A percentile compares a stretch with the other conserved stretches of the same genome.
phyloP scores from a whole-genome alignment of 768 basidiomycete species.

The Russula griseocarnosa region DNA sequence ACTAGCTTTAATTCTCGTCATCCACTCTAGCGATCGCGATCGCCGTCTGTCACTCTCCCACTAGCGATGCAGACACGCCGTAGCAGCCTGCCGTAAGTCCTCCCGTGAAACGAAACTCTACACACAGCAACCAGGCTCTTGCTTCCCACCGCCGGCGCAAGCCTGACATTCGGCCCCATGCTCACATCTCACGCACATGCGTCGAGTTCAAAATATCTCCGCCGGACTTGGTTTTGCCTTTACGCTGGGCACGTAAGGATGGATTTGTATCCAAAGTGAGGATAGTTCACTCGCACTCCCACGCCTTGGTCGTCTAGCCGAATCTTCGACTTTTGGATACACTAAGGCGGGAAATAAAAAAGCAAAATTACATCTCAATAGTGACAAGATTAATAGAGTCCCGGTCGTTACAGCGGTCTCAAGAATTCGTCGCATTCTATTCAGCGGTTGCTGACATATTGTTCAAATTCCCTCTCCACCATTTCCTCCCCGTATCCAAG shows the following conservation, averaged over 20 bases:
- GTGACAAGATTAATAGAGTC: neutral
- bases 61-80: neutral
- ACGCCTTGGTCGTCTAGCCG: neutral
- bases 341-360: neutral
- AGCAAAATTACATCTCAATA: neutral
- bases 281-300: neutral
- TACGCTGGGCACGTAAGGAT: neutral
- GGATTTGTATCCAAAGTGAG: neutral
- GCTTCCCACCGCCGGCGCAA: neutral
- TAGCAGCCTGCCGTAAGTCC: neutral
- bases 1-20: neutral
- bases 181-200: neutral
- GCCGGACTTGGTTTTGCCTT: neutral
- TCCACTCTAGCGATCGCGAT: constrained; percentile 1
- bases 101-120: neutral
- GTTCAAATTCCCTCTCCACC: neutral
- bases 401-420: neutral
- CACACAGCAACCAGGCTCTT: no score
- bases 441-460: constrained; percentile 3
- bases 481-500: constrained; percentile 20
- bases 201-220: neutral
- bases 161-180: neutral
- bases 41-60: neutral
- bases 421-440: constrained; percentile 6
- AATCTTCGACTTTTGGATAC: constrained; percentile 6